Conservation (phyloP, 257 asterid genomes). For the Nicotiana attenuata region DNA sequence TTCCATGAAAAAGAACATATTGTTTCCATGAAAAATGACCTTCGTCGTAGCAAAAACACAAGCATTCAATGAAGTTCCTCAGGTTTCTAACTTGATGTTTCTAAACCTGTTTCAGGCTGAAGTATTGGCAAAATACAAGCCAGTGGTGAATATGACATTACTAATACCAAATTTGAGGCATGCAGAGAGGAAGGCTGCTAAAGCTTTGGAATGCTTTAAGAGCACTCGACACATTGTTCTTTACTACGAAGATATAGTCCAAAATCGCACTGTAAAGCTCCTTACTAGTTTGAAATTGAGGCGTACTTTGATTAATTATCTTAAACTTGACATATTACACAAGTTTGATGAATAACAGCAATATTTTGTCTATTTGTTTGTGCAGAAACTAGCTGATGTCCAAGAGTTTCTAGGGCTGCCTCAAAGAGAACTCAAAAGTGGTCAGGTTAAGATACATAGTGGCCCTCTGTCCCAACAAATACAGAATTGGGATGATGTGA, state of each 20-base stretch:
- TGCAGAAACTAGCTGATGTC: constrained; percentile 65
- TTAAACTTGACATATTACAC: background rate
- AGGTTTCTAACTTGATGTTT: background rate
- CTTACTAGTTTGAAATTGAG: background rate
- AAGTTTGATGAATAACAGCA: background rate
- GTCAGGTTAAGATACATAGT: constrained; percentile 70
- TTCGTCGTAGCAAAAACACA: background rate
- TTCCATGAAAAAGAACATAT: background rate
- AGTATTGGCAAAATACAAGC: constrained; percentile 66
- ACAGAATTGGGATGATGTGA: constrained; percentile 51
- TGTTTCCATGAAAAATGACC: background rate
- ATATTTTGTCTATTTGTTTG: background rate
- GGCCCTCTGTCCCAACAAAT: constrained; percentile 51
- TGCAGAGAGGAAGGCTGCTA: constrained; percentile 30
- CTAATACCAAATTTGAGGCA: constrained; percentile 40
- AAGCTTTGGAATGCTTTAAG: constrained; percentile 56
- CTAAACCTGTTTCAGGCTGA: constrained; percentile 47
- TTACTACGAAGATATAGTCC: constrained; percentile 69
- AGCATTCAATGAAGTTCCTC: too few species aligned
- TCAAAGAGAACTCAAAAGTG: constrained; percentile 47
- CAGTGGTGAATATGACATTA: constrained; percentile 41
- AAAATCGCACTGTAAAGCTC: constrained; percentile 45
- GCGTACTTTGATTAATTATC: background rate
- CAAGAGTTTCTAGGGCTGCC: constrained; percentile 75
- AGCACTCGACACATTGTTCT: constrained; percentile 58